Evolutionary conservation across 805 yeast genomes (phyloP), one percentile per base, ranked within the genome.

Genomic region (Candida andamanensis): DNA sequence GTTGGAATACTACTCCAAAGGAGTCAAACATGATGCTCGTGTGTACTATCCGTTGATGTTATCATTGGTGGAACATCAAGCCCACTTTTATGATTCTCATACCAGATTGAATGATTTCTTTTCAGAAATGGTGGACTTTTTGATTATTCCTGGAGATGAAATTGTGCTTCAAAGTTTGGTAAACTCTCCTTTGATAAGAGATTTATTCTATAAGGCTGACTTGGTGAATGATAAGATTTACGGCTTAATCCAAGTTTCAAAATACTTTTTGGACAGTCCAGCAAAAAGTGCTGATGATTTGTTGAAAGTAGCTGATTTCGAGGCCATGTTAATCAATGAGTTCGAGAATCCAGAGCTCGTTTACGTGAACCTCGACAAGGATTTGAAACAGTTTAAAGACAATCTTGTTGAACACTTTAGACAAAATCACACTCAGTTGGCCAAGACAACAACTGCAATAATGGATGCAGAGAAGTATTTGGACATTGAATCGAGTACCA

Each of bases 291-390:
- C 29, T 6, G 20, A 24, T 10, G 36, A 36, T 15, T 14, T 32
- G 4, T 11, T 33, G 2, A 39, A 25, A 31, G 35, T 27, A 4
- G 37, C 54, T 26, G 47, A 56, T 9, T 53, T 48, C 29, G 58
- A 60, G 32, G 45, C 66, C 6, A 36, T 40, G 17, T 36, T 65
- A 32, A 42, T 60, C 15, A 54, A 57, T 32, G 56, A 60, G 38
- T 56, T 64, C 27, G 68, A 65, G 33, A 63, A 61, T 30, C 47
- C 65, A 6, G 66, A 62, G 18, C 56, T 59, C 28, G 58, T 59
- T 37, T 65, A 63, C 42, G 33, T 63, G 29, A 54, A 50, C 23
- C 41, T 60, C 24, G 45, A 47, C 17, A 38, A 41, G 0, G 58
- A 56, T 17, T 36, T 57, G 11, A 18, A 17, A 5, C 35, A 35